Percentiles rank a stretch among this genome's conserved stretches.
phyloP scores from a whole-genome alignment of 106 monocot genomes.

The Chionographis japonica region DNA sequence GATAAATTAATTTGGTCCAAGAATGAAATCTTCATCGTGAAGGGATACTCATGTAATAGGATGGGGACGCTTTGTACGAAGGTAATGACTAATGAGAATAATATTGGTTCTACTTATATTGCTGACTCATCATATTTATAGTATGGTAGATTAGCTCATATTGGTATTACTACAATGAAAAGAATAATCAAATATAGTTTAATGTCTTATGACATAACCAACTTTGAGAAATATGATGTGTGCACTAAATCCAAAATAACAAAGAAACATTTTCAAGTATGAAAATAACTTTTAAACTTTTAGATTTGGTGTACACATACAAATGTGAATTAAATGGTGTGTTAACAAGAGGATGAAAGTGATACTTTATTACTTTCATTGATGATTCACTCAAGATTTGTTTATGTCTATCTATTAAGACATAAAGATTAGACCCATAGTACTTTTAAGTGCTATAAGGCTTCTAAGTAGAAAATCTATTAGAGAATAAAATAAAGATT shows the following conservation, averaged over 20 bases:
- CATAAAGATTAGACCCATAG: neutral
- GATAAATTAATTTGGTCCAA: neutral
- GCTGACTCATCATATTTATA: neutral
- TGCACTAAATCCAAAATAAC: neutral
- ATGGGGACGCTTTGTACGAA: neutral
- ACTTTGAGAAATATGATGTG: neutral
- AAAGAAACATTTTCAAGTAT: neutral
- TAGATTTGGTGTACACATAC: neutral
- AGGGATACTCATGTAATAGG: neutral
- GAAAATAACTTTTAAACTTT: neutral
- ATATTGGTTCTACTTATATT: neutral
- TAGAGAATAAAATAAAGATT: neutral
- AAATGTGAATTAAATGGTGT: neutral
- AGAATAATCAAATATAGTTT: neutral
- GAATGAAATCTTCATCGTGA: neutral
- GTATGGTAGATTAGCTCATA: neutral
- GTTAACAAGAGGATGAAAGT: neutral
- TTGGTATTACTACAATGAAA: neutral
- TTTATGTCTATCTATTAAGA: neutral
- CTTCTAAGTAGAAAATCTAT: too few species aligned
- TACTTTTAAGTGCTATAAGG: neutral
- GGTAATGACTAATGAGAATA: neutral
- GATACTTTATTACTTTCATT: conserved; percentile 4
- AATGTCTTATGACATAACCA: neutral
- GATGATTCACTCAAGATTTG: conserved; percentile 11